These are phyloP conservation scores for Emergomyces orientalis DNA, from an alignment of 2,329 filamentous ascomycete species.

Conservation along the genomic window DNA sequence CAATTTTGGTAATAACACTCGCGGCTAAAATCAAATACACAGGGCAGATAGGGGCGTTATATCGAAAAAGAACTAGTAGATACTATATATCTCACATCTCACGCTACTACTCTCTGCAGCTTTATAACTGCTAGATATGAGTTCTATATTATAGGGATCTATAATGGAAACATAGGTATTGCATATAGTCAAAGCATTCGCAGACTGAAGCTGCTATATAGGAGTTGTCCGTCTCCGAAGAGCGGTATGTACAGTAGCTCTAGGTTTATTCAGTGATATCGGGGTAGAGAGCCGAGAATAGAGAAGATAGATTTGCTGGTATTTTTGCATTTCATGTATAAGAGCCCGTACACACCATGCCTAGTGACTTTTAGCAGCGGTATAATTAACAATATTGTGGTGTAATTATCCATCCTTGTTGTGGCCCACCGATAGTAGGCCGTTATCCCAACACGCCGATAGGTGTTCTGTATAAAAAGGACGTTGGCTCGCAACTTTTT, in stretches of 20 bases:
- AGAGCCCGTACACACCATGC: not conserved
- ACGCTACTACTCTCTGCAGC: not conserved
- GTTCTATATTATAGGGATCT: not conserved
- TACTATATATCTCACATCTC: not conserved
- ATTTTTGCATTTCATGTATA: not conserved
- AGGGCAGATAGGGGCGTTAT: no score
- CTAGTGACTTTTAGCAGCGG: not conserved
- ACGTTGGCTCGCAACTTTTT: not conserved
- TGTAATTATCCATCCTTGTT: not conserved
- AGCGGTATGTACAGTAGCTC: not conserved
- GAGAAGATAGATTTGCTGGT: not conserved
- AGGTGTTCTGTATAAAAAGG: not conserved
- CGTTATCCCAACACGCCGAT: no score
- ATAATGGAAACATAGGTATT: no score
- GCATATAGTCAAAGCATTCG: not conserved
- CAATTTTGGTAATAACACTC: no score
- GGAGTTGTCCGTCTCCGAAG: not conserved
- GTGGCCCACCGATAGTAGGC: no score
- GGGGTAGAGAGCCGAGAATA: not conserved
- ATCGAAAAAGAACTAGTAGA: no score
- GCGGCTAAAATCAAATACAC: not conserved
- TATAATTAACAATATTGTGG: not conserved
- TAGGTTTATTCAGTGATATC: not conserved
- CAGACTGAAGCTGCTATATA: no score
- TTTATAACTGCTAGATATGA: not conserved